A percentile compares a stretch with the other conserved stretches of the same genome.
phyloP scores from a whole-genome alignment of 169 alveolate species.

The Eimeria praecox region DNA sequence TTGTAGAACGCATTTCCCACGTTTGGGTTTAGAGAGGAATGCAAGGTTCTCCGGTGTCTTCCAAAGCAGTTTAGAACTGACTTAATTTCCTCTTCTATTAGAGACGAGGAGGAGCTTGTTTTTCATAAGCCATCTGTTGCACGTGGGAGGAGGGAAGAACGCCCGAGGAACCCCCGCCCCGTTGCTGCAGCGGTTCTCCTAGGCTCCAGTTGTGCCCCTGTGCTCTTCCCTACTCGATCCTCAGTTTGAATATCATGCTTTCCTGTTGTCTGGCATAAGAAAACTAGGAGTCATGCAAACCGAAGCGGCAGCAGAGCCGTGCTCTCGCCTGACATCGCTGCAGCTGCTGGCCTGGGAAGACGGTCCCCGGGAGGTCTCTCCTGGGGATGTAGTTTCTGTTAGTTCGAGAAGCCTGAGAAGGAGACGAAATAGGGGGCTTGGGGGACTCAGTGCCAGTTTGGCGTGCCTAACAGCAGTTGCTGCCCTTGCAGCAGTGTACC shows the following conservation, averaged over 20 bases:
- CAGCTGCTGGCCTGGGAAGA: background rate
- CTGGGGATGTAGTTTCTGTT: background rate
- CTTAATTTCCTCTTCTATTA: background rate
- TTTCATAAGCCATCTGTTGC: background rate
- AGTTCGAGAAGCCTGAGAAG: background rate
- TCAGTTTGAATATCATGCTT: background rate
- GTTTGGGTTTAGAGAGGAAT: no score
- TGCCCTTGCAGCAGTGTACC: background rate
- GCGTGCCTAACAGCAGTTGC: background rate
- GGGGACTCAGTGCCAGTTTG: background rate
- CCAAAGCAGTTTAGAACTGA: background rate
- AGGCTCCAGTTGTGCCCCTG: background rate
- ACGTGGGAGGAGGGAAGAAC: background rate
- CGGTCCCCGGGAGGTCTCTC: background rate
- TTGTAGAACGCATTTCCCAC: no score
- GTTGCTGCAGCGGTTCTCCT: background rate
- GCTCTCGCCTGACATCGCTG: background rate
- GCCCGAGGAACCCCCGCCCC: background rate
- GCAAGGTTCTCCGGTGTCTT: no score
- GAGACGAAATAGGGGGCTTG: background rate
- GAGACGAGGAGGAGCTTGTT: background rate
- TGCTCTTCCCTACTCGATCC: no score
- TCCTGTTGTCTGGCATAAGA: no score
- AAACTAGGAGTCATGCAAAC: background rate
- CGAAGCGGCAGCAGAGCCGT: background rate